Evolutionary conservation across 2,329 filamentous ascomycete species (phyloP).

Genomic region (Cercospora sp.): DNA sequence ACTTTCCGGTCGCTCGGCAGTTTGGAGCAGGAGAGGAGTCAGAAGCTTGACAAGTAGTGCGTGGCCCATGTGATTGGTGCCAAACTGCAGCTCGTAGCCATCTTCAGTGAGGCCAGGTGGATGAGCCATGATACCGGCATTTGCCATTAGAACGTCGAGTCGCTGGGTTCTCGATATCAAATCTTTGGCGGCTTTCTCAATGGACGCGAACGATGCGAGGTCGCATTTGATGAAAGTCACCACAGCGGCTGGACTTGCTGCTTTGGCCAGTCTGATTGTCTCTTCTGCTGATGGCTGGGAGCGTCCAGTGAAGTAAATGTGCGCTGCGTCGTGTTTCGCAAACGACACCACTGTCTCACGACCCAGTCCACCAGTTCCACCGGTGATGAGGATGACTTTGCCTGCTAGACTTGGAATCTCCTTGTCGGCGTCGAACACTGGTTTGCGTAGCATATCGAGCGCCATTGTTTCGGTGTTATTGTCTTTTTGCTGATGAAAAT

Average conservation of each 20-base stretch:
- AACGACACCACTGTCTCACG: constrained; percentile 46
- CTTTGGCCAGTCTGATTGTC: constrained; percentile 45
- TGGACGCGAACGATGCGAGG: constrained; percentile 30
- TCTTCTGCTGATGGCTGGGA: constrained; percentile 50
- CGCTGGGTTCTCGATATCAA: constrained; percentile 25
- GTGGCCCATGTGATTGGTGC: constrained; percentile 40
- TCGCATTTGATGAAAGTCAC: constrained; percentile 42
- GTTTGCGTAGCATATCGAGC: constrained; percentile 16
- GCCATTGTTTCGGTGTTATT: constrained; percentile 7
- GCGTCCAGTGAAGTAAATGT: constrained; percentile 55
- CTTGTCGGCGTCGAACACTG: constrained; percentile 27
- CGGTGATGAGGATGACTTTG: constrained; percentile 35
- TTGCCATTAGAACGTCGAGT: constrained; percentile 28
- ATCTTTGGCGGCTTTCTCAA: constrained; percentile 27
- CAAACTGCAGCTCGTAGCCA: constrained; percentile 41
- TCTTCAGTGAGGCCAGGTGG: constrained; percentile 29
- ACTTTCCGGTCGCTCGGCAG: constrained; percentile 23
- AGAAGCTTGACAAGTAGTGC: constrained; percentile 38
- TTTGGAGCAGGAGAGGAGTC: constrained; percentile 29
- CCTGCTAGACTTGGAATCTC: constrained; percentile 34
- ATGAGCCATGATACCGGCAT: constrained; percentile 33
- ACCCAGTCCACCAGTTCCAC: constrained; percentile 21
- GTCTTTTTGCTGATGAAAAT: neutral
- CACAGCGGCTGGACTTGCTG: constrained; percentile 38
- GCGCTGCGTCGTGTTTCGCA: constrained; percentile 52